A percentile compares a stretch with the other conserved stretches of the same genome.
Conservation (phyloP, 495 filamentous ascomycete genomes). For the Xylaria intraflava region DNA sequence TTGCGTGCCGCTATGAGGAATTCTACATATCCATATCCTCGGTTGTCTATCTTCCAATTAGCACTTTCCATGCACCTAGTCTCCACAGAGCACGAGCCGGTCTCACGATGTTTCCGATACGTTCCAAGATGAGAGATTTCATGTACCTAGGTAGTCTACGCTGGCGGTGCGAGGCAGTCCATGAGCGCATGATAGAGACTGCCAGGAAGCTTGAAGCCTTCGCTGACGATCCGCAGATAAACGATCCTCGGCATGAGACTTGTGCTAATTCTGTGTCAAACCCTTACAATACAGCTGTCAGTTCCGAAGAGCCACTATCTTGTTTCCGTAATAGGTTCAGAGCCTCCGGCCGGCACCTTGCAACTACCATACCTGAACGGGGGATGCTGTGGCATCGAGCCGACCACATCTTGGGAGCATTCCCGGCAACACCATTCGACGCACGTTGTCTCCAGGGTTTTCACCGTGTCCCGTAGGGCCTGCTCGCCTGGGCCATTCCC, state of each 20-base stretch:
- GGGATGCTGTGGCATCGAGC: slow-evolving; percentile 5
- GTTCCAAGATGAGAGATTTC: neutral
- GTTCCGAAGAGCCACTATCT: neutral
- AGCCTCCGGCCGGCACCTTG: slow-evolving; percentile 4
- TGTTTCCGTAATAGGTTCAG: slow-evolving; percentile 3
- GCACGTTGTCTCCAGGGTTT: neutral
- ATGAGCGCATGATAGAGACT: neutral
- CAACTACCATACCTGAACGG: neutral
- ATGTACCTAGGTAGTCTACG: neutral
- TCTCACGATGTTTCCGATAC: neutral
- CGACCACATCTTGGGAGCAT: neutral
- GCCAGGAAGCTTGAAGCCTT: neutral
- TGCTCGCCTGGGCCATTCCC: slow-evolving; percentile 7
- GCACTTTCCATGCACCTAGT: neutral
- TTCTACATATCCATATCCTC: neutral
- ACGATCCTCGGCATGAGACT: neutral
- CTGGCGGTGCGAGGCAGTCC: neutral
- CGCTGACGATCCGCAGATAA: neutral
- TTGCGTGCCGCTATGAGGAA: neutral
- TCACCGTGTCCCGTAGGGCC: neutral
- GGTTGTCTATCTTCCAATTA: neutral
- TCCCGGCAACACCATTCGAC: slow-evolving; percentile 2
- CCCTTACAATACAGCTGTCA: neutral
- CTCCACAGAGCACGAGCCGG: neutral
- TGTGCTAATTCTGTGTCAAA: neutral